phyloP scores from a whole-genome alignment of 257 asterid species.

The Penstemon davidsonii region DNA sequence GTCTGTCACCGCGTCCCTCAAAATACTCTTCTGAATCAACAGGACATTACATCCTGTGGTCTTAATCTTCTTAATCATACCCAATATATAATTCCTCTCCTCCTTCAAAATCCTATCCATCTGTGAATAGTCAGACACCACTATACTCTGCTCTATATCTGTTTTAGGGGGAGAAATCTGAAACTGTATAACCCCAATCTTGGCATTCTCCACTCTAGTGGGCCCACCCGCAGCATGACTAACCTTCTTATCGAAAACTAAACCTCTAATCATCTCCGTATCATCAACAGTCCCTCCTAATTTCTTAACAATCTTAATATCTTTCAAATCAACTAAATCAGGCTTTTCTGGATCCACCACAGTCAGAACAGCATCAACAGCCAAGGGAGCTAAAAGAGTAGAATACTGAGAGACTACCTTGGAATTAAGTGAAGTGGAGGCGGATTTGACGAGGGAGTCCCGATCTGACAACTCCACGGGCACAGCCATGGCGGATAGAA shows the following conservation, averaged over 20 bases:
- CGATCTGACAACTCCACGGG: slow-evolving; percentile 84
- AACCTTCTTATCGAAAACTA: slow-evolving; percentile 96
- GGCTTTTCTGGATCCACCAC: slow-evolving; percentile 93
- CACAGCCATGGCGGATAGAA: slow-evolving; percentile 75
- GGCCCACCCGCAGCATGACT: slow-evolving; percentile 95
- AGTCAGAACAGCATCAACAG: slow-evolving; percentile 90
- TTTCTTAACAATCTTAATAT: slow-evolving; percentile 89
- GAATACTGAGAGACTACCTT: slow-evolving; percentile 99
- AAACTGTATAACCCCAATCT: slow-evolving; percentile 84
- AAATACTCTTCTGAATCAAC: slow-evolving; percentile 94
- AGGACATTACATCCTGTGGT: slow-evolving; percentile 86
- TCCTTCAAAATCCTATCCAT: slow-evolving; percentile 97
- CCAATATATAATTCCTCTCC: slow-evolving; percentile 84
- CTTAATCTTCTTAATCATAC: slow-evolving; percentile 91
- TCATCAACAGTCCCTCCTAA: slow-evolving; percentile 97
- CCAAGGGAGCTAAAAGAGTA: slow-evolving; percentile 90
- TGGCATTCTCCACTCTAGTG: slow-evolving; percentile 83
- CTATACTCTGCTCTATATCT: slow-evolving; percentile 93
- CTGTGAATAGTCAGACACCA: slow-evolving; percentile 91
- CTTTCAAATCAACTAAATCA: slow-evolving; percentile 86
- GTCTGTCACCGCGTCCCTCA: slow-evolving; percentile 97
- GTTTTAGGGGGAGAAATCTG: slow-evolving; percentile 96
- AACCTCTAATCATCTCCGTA: slow-evolving; percentile 79
- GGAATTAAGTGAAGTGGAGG: slow-evolving; percentile 72
- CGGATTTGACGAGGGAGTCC: slow-evolving; percentile 73